Conservation (phyloP, 129 eudicot species). For the Flaveria sonorensis region DNA sequence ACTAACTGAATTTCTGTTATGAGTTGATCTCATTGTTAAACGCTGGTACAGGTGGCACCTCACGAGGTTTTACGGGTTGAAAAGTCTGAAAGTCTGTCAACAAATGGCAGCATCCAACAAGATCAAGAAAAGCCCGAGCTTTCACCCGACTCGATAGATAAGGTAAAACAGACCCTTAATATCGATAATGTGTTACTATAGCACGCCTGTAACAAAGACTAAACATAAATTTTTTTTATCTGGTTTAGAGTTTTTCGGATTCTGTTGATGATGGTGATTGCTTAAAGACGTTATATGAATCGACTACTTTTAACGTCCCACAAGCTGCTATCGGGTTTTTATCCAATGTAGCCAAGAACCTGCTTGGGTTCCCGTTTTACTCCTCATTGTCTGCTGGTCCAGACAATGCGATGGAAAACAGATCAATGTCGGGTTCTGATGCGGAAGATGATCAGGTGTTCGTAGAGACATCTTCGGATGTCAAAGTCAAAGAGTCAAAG, state of each 20-base stretch:
- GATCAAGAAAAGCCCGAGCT: conserved; percentile 42
- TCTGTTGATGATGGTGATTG: conserved; percentile 37
- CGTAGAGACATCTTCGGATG: conserved; percentile 33
- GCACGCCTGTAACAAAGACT: background rate
- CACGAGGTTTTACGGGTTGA: conserved; percentile 68
- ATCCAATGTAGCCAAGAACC: conserved; percentile 47
- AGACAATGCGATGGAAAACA: conserved; percentile 27
- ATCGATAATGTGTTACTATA: background rate
- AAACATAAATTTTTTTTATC: conserved; percentile 13
- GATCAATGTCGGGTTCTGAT: conserved; percentile 10
- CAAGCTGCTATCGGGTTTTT: conserved; percentile 65
- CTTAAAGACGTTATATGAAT: conserved; percentile 35
- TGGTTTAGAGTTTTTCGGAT: conserved; percentile 48
- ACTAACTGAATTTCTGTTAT: background rate
- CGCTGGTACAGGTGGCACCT: conserved; percentile 59
- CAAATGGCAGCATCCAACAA: conserved; percentile 36
- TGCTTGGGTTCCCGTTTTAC: conserved; percentile 51
- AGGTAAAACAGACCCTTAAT: conserved; percentile 41
- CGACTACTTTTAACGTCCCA: conserved; percentile 43
- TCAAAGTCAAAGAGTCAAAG: conserved; percentile 27
- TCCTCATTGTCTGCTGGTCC: conserved; percentile 36
- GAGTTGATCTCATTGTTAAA: conserved; percentile 12
- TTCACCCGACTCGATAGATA: conserved; percentile 30
- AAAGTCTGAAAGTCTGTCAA: conserved; percentile 46
- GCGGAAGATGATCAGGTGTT: conserved; percentile 39